Evolutionary conservation across 192 early-diverging fungal species (phyloP), one percentile per base, ranked within the genome.

Genomic region (Linnemannia hyalina): DNA sequence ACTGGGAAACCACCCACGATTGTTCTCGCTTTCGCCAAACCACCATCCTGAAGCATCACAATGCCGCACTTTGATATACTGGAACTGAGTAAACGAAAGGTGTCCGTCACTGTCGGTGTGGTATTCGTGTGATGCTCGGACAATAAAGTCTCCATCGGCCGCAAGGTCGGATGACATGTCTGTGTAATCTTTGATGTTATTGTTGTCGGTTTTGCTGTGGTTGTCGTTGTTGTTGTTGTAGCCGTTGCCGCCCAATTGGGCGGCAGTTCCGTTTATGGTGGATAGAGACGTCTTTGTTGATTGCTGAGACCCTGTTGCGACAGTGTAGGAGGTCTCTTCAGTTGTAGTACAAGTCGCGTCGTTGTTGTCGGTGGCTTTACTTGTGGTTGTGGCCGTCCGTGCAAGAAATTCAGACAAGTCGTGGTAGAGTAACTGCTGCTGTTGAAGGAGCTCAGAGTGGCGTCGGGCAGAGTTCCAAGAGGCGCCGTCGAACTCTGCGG

Each of bases 1-100:
- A 49, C 82, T 83, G n/a, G 82, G 82, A 26, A 83, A 83, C 82
- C 82, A 83, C 6, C 82, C 82, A n/a, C 76, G 73, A 3, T 69
- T 65, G 73, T 74, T 74, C 32, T 83, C 82, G 26, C 82, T 75
- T 47, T 83, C 82, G 46, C 82, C 82, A 6, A 78, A 63, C 82
- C 82, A 83, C 82, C 82, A 83, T 57, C 82, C 82, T 9, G 82
- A 83, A 11, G 42, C 76, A 36, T 83, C 82, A 52, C 82, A 75
- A 22, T 75, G 76, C 29, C 13, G 73, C 16, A 83, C 82, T 44
- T 78, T 78, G 54, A 83, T 83, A 47, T 83, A 83, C 40, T 83
- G 82, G 36, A 75, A 75, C 26, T 83, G 82, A 6, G 54, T 26
- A 71, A 83, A 83, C 1, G 82, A 77, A 9, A 83, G 73, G 36